phyloP scores from a whole-genome alignment of 371 early-diverging fungal species.

The Mucor plumbeus region DNA sequence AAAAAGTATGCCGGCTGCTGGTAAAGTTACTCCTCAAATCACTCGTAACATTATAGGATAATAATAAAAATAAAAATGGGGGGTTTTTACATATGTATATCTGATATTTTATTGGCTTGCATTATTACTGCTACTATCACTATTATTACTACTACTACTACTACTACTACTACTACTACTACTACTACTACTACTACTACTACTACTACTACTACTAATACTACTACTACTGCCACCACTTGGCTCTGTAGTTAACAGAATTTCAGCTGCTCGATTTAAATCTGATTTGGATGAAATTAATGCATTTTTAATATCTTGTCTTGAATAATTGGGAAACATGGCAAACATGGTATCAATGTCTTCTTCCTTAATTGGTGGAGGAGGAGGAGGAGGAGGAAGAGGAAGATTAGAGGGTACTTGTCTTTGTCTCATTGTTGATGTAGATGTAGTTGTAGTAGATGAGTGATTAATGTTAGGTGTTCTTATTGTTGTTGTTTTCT shows the following conservation, averaged over 20 bases:
- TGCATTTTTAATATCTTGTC: constrained; percentile 53
- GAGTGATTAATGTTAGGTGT: neutral
- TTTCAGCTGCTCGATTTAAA: constrained; percentile 54
- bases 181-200: neutral
- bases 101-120: neutral
- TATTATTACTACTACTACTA: neutral
- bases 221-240: constrained; percentile 14
- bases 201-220: neutral
- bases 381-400: constrained; percentile 3
- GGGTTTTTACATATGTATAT: neutral
- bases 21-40: constrained; percentile 11
- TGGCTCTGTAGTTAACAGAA: constrained; percentile 26
- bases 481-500: neutral
- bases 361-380: constrained; percentile 40
- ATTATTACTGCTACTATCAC: too few relatives aligned
- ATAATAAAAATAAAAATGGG: neutral
- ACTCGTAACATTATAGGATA: constrained; percentile 16
- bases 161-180: constrained; percentile 9
- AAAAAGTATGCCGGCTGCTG: constrained; percentile 9
- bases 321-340: constrained; percentile 57
- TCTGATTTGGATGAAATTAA: constrained; percentile 51
- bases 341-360: constrained; percentile 54
- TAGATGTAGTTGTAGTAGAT: neutral
- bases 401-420: neutral
- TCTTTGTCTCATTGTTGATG: constrained; percentile 1